Evolutionary conservation across 768 basidiomycete species (phyloP).

Genomic region (Phaeotremella skinneri): DNA sequence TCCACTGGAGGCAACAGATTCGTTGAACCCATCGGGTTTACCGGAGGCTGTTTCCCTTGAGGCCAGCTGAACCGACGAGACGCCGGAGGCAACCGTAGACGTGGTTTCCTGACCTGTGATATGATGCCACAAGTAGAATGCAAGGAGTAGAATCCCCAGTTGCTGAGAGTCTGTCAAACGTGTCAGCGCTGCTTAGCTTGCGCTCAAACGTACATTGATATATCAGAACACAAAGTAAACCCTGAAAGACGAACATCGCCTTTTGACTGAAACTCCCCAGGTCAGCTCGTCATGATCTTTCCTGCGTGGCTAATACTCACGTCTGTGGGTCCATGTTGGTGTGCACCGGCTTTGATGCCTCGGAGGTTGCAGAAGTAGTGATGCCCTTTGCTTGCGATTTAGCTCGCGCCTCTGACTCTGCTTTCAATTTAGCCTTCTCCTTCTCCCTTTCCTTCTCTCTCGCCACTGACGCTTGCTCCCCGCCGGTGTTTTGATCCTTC

Average conservation of each 20-base stretch:
- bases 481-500: too few species aligned
- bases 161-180: constrained; percentile 24
- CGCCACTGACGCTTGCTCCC: too few species aligned
- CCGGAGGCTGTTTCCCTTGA: too few species aligned
- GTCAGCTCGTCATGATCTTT: constrained; percentile 7
- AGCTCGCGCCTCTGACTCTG: constrained; percentile 14
- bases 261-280: constrained; percentile 23
- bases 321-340: constrained; percentile 22
- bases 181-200: constrained; percentile 8
- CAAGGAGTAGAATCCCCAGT: constrained; percentile 26
- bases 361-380: constrained; percentile 5
- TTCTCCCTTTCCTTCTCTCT: constrained; percentile 9
- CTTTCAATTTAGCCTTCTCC: constrained; percentile 18
- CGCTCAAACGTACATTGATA: constrained; percentile 24
- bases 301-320: constrained; percentile 14
- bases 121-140: constrained; percentile 32
- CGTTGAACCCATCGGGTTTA: too few species aligned
- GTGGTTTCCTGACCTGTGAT: constrained; percentile 15
- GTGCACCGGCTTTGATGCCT: background rate
- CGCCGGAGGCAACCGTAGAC: background rate
- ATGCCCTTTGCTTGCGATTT: constrained; percentile 3
- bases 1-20: background rate
- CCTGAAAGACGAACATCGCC: constrained; percentile 31
- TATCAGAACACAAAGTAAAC: constrained; percentile 25
- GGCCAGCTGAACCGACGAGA: too few species aligned